Evolutionary conservation across 2,329 filamentous ascomycete genomes (phyloP).

Genomic region (Cordyceps fumosorosea): DNA sequence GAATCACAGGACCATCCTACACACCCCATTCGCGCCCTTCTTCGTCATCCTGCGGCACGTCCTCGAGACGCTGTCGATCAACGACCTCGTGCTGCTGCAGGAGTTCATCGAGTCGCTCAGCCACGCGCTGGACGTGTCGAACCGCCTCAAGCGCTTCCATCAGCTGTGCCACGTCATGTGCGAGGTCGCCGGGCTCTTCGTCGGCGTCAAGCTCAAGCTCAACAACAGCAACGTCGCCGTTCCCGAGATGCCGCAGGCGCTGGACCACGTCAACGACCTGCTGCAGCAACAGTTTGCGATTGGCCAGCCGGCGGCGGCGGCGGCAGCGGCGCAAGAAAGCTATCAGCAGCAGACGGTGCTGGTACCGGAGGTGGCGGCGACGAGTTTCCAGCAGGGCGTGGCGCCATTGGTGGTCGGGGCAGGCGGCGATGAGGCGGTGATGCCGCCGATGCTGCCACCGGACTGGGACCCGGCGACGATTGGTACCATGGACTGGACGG

Average conservation of each 20-base stretch:
- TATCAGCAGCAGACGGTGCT: not conserved
- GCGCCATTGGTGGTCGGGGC: not conserved
- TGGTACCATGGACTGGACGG: slow-evolving; percentile 10
- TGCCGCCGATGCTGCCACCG: not conserved
- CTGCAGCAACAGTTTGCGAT: slow-evolving; percentile 15
- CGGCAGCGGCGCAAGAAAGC: not conserved
- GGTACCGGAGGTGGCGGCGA: not conserved
- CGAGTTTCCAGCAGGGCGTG: not conserved
- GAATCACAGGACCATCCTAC: slow-evolving; percentile 42
- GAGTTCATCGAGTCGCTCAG: slow-evolving; percentile 52
- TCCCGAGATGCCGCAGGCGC: slow-evolving; percentile 36
- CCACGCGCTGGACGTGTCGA: slow-evolving; percentile 43
- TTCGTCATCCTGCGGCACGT: slow-evolving; percentile 53
- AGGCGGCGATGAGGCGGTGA: not conserved
- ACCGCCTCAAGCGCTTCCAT: slow-evolving; percentile 53
- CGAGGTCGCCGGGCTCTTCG: slow-evolving; percentile 54
- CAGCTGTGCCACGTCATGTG: slow-evolving; percentile 55
- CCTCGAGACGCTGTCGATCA: slow-evolving; percentile 44
- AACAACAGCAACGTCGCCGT: slow-evolving; percentile 4
- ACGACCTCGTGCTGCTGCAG: slow-evolving; percentile 48
- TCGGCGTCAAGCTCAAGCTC: slow-evolving; percentile 41
- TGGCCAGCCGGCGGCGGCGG: not conserved
- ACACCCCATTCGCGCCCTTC: slow-evolving; percentile 53
- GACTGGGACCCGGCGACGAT: slow-evolving; percentile 2
- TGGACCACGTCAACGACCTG: slow-evolving; percentile 40